phyloP scores from a whole-genome alignment of 1,139 yeast species.

The Wickerhamiella infanticola region DNA sequence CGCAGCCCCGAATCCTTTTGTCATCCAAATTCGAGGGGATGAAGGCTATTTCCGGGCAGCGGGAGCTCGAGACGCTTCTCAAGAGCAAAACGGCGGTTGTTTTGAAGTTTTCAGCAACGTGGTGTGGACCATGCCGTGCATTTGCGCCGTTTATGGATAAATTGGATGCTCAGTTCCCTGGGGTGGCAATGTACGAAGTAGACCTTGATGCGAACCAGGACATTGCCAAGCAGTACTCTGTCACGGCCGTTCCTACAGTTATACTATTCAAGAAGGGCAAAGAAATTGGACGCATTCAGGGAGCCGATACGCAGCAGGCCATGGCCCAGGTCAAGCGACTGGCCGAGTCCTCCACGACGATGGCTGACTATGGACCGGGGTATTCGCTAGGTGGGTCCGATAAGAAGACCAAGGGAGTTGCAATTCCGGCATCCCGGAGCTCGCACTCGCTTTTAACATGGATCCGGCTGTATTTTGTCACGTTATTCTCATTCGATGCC shows the following conservation, averaged over 20 bases:
- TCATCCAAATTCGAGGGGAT: background rate
- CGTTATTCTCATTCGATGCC: slow-evolving; percentile 13
- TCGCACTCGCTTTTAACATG: slow-evolving; percentile 3
- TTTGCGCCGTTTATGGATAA: slow-evolving; percentile 67
- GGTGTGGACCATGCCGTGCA: slow-evolving; percentile 93
- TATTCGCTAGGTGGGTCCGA: slow-evolving; percentile 4
- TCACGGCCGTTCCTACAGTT: slow-evolving; percentile 83
- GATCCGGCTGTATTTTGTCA: slow-evolving; percentile 8
- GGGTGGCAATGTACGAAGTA: slow-evolving; percentile 53
- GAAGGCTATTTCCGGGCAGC: background rate
- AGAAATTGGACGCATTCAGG: slow-evolving; percentile 48
- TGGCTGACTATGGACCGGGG: slow-evolving; percentile 5
- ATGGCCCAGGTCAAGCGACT: slow-evolving; percentile 10
- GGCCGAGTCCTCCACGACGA: slow-evolving; percentile 9
- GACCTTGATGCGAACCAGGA: slow-evolving; percentile 63
- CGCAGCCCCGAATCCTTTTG: background rate
- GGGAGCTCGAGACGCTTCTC: background rate
- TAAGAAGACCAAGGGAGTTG: background rate
- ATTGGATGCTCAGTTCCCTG: slow-evolving; percentile 32
- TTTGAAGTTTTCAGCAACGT: slow-evolving; percentile 69
- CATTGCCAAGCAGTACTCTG: slow-evolving; percentile 51
- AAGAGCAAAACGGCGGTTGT: background rate
- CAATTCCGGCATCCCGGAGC: background rate
- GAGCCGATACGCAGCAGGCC: slow-evolving; percentile 37
- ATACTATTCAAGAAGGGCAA: slow-evolving; percentile 56